Base-by-base conservation (phyloP, 192 early-diverging fungal genomes). In the Funneliformis geosporum region DNA sequence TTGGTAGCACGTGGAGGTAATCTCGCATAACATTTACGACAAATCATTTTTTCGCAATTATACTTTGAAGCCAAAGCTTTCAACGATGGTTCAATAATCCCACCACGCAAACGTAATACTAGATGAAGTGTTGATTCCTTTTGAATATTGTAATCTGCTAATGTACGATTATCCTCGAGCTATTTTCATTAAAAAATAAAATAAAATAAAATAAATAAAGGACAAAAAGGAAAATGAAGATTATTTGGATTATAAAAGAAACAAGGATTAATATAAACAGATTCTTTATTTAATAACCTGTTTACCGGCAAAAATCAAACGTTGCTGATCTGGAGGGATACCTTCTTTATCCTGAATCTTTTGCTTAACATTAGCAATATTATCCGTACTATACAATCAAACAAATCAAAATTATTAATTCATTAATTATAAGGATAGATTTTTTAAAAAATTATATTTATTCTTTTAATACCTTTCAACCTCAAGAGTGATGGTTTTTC, bases 41-140 rank as follows among this genome's bases (percentile, higher is more conserved):
- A 99, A 83, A 99, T 95, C 95, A 95, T 96, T 96, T 98, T 99
- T 70, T 99, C 98, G 91, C 98, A 99, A 95, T 97, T 97, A 94
- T 94, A 99, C 91, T 97, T 98, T 88, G 95, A 96, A 82, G 98
- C 98, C 80, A 99, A 91, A 74, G 93, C 96, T 92, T 95, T 97
- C 81, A 99, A 90, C 70, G 98, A 98, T 64, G 98, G 98, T 90
- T 99, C 97, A 86, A 98, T 99, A 85, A 98, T 92, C 88, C 91
- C 90, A 93, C 96, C 96, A 90, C 96, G 95, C 79, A 98, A 93
- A 88, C 96, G 94, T 81, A 98, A 93, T 43, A 96, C 96, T 77
- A 99, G 87, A 92, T 97, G 96, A 62, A 98, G 91, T 83, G 97
- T 98, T 60, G 97, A 98, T 88, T 98, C 94, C 95, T 99, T 99